A percentile compares a stretch with the other conserved stretches of the same genome.
Conservation (phyloP, 2,329 filamentous ascomycete genomes). For the Trichothecium sympodiale region DNA sequence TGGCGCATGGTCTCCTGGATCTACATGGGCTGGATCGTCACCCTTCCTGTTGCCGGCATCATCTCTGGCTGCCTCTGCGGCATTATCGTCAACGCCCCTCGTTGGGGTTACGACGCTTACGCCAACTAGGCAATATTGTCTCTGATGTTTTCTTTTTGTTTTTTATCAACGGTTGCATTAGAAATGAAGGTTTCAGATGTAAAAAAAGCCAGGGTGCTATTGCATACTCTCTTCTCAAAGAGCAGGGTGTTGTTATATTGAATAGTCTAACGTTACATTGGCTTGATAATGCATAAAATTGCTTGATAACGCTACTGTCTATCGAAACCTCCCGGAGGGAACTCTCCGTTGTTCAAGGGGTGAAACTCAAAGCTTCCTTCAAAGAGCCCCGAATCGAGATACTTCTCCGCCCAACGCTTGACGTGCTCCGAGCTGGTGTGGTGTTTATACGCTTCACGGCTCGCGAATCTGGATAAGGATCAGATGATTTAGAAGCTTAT, state of each 20-base stretch:
- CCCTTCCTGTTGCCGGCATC: constrained; percentile 43
- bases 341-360: not conserved
- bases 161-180: too few relatives aligned
- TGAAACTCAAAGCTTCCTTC: constrained; percentile 2
- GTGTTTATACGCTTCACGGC: constrained; percentile 3
- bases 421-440: constrained; percentile 3
- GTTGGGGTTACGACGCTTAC: constrained; percentile 18
- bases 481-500: too few relatives aligned
- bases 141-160: too few relatives aligned
- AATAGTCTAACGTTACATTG: too few relatives aligned
- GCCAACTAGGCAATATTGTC: too few relatives aligned
- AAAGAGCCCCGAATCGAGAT: not conserved
- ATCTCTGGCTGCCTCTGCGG: constrained; percentile 51
- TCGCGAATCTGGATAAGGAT: constrained; percentile 1
- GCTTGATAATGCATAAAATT: too few relatives aligned
- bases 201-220: too few relatives aligned
- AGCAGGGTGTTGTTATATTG: too few relatives aligned
- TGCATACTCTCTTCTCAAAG: too few relatives aligned
- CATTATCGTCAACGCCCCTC: constrained; percentile 50
- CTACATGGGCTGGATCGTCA: constrained; percentile 49
- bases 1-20: constrained; percentile 52
- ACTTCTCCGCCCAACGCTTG: constrained; percentile 3
- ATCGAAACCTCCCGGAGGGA: constrained; percentile 3
- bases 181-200: too few relatives aligned
- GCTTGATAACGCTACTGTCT: not conserved